phyloP scores from a whole-genome alignment of 441 rosid species.

The Pelargonium australe region DNA sequence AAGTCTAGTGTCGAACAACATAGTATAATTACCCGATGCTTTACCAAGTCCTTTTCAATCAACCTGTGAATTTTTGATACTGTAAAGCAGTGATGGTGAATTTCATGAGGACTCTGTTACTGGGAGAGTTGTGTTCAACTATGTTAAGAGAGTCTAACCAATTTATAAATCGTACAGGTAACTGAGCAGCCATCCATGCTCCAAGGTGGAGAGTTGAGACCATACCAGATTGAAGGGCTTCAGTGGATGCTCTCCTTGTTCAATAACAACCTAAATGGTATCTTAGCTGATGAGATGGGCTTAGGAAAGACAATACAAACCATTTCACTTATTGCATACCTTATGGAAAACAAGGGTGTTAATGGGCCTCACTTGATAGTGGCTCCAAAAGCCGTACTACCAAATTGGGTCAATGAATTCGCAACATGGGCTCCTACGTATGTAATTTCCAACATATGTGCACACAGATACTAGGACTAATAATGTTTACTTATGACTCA shows the following conservation, averaged over 20 bases:
- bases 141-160: conserved; percentile 20
- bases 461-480: conserved; percentile 3
- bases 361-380: conserved; percentile 91
- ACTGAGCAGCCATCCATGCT: conserved; percentile 90
- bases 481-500: conserved; percentile 21
- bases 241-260: conserved; percentile 99
- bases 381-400: conserved; percentile 99
- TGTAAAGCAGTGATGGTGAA: conserved; percentile 2
- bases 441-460: conserved; percentile 9
- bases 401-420: conserved; percentile 95
- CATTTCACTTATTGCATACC: conserved; percentile 84
- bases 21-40: neutral
- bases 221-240: conserved; percentile 97
- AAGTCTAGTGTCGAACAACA: too few species aligned
- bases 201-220: conserved; percentile 88
- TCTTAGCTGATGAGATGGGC: conserved; percentile 99
- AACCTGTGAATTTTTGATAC: conserved; percentile 12
- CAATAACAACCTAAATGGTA: conserved; percentile 96
- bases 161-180: conserved; percentile 49
- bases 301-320: conserved; percentile 99
- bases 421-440: conserved; percentile 92
- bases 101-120: conserved; percentile 8
- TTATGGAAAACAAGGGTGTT: conserved; percentile 81
- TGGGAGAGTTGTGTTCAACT: neutral
- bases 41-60: neutral